A percentile compares a stretch with the other conserved stretches of the same genome.
Conservation (phyloP, 2,329 filamentous ascomycete genomes). For the Phaeoacremonium minimum region DNA sequence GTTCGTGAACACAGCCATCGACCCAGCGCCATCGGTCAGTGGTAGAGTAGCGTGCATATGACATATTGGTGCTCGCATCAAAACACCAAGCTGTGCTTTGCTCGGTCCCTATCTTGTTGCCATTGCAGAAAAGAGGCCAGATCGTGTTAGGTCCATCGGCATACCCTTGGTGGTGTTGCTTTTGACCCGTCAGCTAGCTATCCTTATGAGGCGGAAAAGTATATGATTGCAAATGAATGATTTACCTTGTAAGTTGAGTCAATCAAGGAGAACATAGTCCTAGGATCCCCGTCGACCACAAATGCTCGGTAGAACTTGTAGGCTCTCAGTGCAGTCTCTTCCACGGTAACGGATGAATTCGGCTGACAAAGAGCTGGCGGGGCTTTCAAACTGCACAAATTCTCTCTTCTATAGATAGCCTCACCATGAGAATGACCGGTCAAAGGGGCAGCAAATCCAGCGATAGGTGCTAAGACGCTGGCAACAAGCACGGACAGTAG, state of each 20-base stretch:
- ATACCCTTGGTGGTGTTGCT: conserved; percentile 34
- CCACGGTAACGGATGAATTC: conserved; percentile 24
- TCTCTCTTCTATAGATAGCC: conserved; percentile 23
- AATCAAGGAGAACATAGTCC: conserved; percentile 34
- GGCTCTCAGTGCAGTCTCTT: conserved; percentile 29
- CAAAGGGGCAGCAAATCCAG: conserved; percentile 19
- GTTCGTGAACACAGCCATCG: conserved; percentile 33
- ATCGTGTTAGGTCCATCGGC: conserved; percentile 26
- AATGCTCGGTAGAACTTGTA: conserved; percentile 36
- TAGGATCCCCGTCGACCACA: conserved; percentile 31
- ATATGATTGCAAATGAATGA: background rate
- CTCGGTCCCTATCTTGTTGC: conserved; percentile 26
- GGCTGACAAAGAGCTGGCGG: conserved; percentile 30
- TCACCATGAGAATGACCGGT: conserved; percentile 9
- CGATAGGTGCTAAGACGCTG: conserved; percentile 18
- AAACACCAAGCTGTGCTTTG: conserved; percentile 28
- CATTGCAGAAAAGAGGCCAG: conserved; percentile 32
- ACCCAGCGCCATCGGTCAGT: conserved; percentile 34
- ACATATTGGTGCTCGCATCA: conserved; percentile 33
- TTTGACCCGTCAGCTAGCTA: conserved; percentile 1
- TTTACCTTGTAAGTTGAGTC: conserved; percentile 28
- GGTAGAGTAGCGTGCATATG: conserved; percentile 30
- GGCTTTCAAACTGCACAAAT: conserved; percentile 27
- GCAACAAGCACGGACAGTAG: too few species aligned
- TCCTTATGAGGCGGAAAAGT: too few species aligned